Base-by-base conservation (phyloP, 257 asterid species). In the Solanum tarijense region DNA sequence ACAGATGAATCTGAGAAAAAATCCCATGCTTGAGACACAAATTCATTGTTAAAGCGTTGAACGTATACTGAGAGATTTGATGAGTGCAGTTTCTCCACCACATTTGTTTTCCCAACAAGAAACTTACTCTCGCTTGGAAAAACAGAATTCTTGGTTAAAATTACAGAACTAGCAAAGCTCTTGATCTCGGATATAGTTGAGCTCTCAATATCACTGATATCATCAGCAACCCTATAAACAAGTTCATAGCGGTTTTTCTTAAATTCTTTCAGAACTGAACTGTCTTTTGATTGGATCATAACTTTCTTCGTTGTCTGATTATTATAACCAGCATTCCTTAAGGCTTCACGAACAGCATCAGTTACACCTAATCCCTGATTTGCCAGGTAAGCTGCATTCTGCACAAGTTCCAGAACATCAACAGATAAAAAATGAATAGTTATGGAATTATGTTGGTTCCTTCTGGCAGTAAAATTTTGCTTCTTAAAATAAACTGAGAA, bases 1-100 rank as follows among this genome's bases (percentile, higher is more conserved):
- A 94, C 90, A 41, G 91, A 93, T 25, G 99, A 89, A 88, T 97
- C 99, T 34, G 98, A 90, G 87, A 91, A 93, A 92, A 90, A 96
- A 85, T 97, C 99, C 98, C 97, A 97, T 52, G 99, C 89, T 88
- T 96, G 98, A 90, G 99, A 93, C 2, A 87, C 87, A 88, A 91
- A 97, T 93, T 96, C 99, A 87, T 97, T 97, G 52, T 38, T 88
- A 90, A 97, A 97, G 38, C 9, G 6, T 87, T 87, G 93, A 78
- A 93, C 98, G 13, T 93, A 96, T 18, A 92, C 98, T 0, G 91
- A 14, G 25, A 97, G 94, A 65, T 89, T 84, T 55, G 84, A 88
- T 29, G 91, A 91, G 88, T 93, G 93, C 86, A 97, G 93, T 89
- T 90, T 94, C 14, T 90, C 89, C 85, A 93, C 93, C n/a, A 97